These are phyloP conservation scores for Teratosphaeria zuluensis DNA, from an alignment of 2,329 filamentous ascomycete species.

Conservation along the genomic window DNA sequence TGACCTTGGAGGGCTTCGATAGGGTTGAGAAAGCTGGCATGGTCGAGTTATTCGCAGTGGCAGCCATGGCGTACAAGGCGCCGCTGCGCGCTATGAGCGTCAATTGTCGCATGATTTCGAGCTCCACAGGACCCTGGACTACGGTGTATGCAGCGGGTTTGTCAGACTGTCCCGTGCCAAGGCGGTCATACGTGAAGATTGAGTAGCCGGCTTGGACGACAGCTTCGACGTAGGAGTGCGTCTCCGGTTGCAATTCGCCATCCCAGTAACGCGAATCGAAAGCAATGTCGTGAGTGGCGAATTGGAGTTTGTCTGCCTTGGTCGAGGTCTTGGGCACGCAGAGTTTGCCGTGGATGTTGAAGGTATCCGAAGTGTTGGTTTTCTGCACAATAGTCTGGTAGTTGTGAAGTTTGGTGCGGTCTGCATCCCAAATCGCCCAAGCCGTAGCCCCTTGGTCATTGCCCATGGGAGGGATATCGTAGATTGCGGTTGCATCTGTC, in stretches of 20 bases:
- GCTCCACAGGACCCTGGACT: slow-evolving; percentile 29
- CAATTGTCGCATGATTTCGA: slow-evolving; percentile 28
- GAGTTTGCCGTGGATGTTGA: background rate
- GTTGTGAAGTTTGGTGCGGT: slow-evolving; percentile 1
- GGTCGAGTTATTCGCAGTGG: background rate
- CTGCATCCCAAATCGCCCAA: slow-evolving; percentile 7
- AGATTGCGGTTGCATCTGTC: slow-evolving; percentile 4
- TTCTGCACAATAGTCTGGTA: slow-evolving; percentile 1
- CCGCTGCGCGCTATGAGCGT: slow-evolving; percentile 22
- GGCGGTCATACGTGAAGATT: slow-evolving; percentile 34
- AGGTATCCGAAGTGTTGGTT: background rate
- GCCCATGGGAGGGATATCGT: slow-evolving; percentile 7
- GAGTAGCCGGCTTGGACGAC: slow-evolving; percentile 30
- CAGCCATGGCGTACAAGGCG: slow-evolving; percentile 13
- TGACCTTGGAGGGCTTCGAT: slow-evolving; percentile 20
- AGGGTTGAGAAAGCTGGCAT: background rate
- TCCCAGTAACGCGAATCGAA: slow-evolving; percentile 29
- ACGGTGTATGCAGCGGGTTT: slow-evolving; percentile 30
- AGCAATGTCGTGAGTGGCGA: slow-evolving; percentile 33
- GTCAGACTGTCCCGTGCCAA: slow-evolving; percentile 29
- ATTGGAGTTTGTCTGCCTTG: slow-evolving; percentile 22
- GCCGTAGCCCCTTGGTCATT: slow-evolving; percentile 8
- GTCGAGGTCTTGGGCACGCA: background rate
- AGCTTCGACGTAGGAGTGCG: slow-evolving; percentile 32
- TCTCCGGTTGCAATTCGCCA: background rate